Evolutionary conservation across 352 stramenopile genomes (phyloP).

Genomic region (Globisporangium barbulae): DNA sequence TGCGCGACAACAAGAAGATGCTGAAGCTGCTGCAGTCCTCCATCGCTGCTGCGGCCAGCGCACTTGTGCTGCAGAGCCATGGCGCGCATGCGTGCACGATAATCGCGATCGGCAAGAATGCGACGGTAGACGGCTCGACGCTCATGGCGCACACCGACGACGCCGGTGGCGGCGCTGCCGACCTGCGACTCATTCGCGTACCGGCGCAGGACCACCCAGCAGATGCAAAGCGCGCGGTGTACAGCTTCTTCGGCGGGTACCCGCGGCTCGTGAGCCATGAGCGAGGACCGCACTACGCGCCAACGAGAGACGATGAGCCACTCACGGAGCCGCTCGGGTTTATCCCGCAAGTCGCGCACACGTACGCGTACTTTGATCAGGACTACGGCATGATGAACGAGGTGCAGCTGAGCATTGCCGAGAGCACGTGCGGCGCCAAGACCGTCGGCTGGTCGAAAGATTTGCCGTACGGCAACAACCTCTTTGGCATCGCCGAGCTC

Average conservation of each 20-base stretch:
- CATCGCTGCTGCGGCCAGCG: background rate
- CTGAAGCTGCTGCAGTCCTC: conserved; percentile 1
- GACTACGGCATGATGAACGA: conserved; percentile 96
- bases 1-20: background rate
- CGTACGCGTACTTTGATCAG: conserved; percentile 93
- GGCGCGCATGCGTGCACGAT: conserved; percentile 73
- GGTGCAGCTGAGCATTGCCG: conserved; percentile 90
- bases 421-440: conserved; percentile 91
- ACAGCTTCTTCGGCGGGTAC: conserved; percentile 70
- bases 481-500: conserved; percentile 90
- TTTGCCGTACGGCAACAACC: conserved; percentile 66
- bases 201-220: conserved; percentile 67
- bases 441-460: conserved; percentile 72
- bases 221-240: conserved; percentile 48
- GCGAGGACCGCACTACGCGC: conserved; percentile 66
- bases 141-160: conserved; percentile 90
- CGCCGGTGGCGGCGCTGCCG: conserved; percentile 68
- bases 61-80: background rate
- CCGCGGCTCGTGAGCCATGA: conserved; percentile 69
- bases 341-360: conserved; percentile 90
- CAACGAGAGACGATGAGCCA: conserved; percentile 22
- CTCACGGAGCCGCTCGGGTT: conserved; percentile 65
- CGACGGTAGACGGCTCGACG: conserved; percentile 78
- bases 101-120: conserved; percentile 78
- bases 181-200: conserved; percentile 90